Base-by-base conservation (phyloP, 768 basidiomycete genomes). In the Cyclocybe aegerita region DNA sequence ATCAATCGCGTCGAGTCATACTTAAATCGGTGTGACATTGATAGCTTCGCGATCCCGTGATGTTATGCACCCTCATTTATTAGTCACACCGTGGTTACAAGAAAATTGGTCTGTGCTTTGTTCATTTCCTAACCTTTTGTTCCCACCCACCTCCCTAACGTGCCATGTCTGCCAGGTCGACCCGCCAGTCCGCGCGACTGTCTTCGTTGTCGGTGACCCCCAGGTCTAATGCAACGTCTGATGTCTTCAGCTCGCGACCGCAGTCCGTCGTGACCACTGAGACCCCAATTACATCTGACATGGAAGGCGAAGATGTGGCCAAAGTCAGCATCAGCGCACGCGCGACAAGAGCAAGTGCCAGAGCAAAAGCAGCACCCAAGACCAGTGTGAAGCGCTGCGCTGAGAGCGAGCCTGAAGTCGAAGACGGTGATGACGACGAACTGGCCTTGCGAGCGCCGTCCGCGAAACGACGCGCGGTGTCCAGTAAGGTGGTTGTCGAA, bases 261-360 rank as follows among this genome's bases (percentile, higher is more conserved):
- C 81, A 82, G 31, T 68, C 70, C 37, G 67, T 66, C 31, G 60
- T 52, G 36, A 63, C 74, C 43, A 47, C 58, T 60, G 76, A 75
- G 58, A 82, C 82, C 44, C 82, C 84, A 58, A 68, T 68, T 37
- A 83, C 81, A 30, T 85, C 83, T 52, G 76, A 79, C 39, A 61
- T 61, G 31, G 70, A 74, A 39, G 68, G 70, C 23, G 53, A 37
- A 2, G 23, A 23, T 4, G 23, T 4, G 4, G 23, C 23, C 23
- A 2, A 23, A 23, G 32, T 45, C 12, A 39, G 43, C 17, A 46
- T 50, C 30, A 65, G 67, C 39, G 32, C 36, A 41, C 43, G 58
- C 44, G 46, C 46, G 48, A 57, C 48, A 53, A 64, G 55, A 39
- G 49, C 61, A 53, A 58, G 43, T 44, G 44, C 39, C 10, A 63